These are phyloP conservation scores for Collybiopsis luxurians DNA, from an alignment of 768 basidiomycete species.

Conservation along the genomic window DNA sequence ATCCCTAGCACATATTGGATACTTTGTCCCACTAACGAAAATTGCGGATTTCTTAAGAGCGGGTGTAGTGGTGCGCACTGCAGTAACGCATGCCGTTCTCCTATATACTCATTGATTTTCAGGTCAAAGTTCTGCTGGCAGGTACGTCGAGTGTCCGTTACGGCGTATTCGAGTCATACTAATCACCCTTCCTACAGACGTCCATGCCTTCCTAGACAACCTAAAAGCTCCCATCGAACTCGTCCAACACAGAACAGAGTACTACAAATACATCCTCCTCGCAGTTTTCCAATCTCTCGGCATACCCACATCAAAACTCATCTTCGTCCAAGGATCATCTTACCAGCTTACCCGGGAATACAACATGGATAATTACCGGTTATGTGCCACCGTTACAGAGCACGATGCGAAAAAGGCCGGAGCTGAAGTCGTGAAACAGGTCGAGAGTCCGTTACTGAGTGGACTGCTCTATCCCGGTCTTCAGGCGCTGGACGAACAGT, in stretches of 20 bases:
- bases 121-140: constrained; percentile 81
- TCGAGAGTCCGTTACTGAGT: constrained; percentile 86
- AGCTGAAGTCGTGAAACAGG: constrained; percentile 98
- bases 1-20: constrained; percentile 86
- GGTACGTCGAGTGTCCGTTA: constrained; percentile 36
- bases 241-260: constrained; percentile 82
- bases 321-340: constrained; percentile 85
- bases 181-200: constrained; percentile 46
- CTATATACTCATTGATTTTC: constrained; percentile 5
- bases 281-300: constrained; percentile 87
- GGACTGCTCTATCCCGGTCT: constrained; percentile 94
- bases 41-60: constrained; percentile 95
- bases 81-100: constrained; percentile 12
- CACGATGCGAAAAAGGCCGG: constrained; percentile 99
- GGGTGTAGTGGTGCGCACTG: constrained; percentile 69
- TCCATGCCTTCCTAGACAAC: constrained; percentile 98
- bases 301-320: constrained; percentile 82
- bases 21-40: constrained; percentile 93
- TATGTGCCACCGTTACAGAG: constrained; percentile 89
- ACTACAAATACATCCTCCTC: constrained; percentile 81
- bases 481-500: constrained; percentile 97
- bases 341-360: constrained; percentile 93
- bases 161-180: neutral
- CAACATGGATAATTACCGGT: constrained; percentile 91
- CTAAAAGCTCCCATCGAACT: constrained; percentile 94